Evolutionary conservation across 1,139 yeast genomes (phyloP), one percentile per base, ranked within the genome.

Genomic region (Pichia sp.): DNA sequence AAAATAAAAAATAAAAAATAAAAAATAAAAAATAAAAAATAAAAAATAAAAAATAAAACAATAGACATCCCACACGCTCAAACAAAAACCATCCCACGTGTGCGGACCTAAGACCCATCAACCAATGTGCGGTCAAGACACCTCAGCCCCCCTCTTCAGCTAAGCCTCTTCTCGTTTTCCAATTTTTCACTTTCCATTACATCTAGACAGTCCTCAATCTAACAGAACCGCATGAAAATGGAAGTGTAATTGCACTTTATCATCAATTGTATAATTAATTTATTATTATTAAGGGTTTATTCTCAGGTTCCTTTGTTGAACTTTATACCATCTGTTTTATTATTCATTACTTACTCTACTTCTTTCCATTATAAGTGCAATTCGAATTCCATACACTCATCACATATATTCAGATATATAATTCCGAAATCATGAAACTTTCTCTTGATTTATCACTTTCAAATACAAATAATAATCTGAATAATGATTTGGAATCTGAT

Each of bases 401-500:
- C 25, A 4, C 4, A 22, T 22, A 22, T 22, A 22, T 22, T 22
- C 25, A 22, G 25, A 22, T 3, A 22, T 22, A 22, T 4, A 22
- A 22, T 22, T 22, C 25, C 25, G 25, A 22, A 34, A 36, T 36
- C 41, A 36, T 36, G 41, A 36, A 16, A 8, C 25, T 36, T 5
- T 36, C 41, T 36, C 41, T 18, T 11, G 41, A 19, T 36, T 19
- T 39, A 25, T 39, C 29, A 39, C 11, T 6, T 22, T 22, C 29
- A 6, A 22, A 39, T 25, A 22, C 22, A 14, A 9, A 19, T 36
- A 18, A 18, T 6, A 10, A 42, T 6, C 22, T 29, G 14, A 19
- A 42, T 11, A 19, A 31, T 11, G 58, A 57, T 34, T 34, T 55
- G 16, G 59, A 56, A 44, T 39, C 51, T 5, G 22, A 50, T 11